Conservation (phyloP, 345 rosid genomes). For the Citrus sinensis region DNA sequence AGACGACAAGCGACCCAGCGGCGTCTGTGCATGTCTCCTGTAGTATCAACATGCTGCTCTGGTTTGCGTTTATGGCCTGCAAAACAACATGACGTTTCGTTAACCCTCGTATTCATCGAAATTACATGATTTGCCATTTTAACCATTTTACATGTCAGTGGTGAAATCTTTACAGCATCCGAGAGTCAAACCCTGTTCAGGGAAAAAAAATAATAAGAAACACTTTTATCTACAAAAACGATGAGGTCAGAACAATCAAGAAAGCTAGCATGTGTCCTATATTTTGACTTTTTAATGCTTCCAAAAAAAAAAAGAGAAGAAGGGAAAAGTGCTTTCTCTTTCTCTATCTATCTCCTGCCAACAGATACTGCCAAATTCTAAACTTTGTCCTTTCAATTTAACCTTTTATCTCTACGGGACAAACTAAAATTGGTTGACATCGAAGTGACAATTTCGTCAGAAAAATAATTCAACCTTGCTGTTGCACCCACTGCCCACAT, state of each 20-base stretch:
- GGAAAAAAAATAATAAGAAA: background rate
- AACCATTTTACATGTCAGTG: background rate
- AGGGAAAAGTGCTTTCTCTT: background rate
- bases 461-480: no score
- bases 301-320: background rate
- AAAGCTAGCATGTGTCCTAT: conserved; percentile 47
- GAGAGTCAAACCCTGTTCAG: conserved; percentile 1
- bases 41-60: conserved; percentile 90
- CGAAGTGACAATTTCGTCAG: background rate
- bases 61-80: conserved; percentile 88
- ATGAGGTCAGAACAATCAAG: conserved; percentile 6
- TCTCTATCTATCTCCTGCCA: conserved; percentile 12
- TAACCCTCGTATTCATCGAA: background rate
- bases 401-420: conserved; percentile 34
- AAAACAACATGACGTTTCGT: background rate
- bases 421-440: conserved; percentile 6
- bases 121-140: conserved; percentile 21
- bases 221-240: background rate
- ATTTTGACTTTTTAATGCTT: conserved; percentile 50
- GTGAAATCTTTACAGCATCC: background rate
- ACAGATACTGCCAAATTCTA: conserved; percentile 38
- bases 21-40: conserved; percentile 98
- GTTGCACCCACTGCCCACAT: background rate
- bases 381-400: conserved; percentile 26
- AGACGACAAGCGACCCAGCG: conserved; percentile 90